These are phyloP conservation scores for Mortierella sp. DNA, from an alignment of 371 early-diverging fungal genomes.

Conservation along the genomic window DNA sequence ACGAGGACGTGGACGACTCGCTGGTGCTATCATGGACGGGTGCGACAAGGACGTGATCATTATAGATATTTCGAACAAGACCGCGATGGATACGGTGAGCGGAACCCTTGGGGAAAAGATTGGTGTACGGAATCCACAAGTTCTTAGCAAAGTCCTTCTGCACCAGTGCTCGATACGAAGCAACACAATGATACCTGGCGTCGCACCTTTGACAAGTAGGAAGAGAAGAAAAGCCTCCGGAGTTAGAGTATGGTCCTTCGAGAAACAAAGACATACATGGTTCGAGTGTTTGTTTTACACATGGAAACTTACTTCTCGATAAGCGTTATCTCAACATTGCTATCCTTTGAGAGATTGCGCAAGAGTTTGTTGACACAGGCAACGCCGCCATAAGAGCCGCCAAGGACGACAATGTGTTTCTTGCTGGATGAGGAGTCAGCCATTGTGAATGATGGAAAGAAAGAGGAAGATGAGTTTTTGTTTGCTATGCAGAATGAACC, in stretches of 20 bases:
- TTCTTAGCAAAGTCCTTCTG: slow-evolving; percentile 63
- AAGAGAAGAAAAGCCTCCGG: no score
- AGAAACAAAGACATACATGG: background rate
- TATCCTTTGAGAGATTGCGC: slow-evolving; percentile 31
- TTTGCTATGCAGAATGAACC: background rate
- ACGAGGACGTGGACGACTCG: background rate
- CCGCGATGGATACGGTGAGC: slow-evolving; percentile 65
- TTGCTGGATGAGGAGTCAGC: slow-evolving; percentile 4
- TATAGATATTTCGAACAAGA: slow-evolving; percentile 57
- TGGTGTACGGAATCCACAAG: slow-evolving; percentile 71
- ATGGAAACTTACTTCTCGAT: slow-evolving; percentile 62
- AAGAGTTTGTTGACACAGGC: slow-evolving; percentile 65
- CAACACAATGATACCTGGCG: slow-evolving; percentile 64
- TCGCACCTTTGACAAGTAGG: slow-evolving; percentile 48
- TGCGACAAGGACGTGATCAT: slow-evolving; percentile 58
- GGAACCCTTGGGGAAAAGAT: slow-evolving; percentile 57
- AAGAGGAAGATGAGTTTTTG: background rate
- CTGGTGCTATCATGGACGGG: background rate
- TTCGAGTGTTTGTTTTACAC: background rate
- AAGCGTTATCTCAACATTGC: slow-evolving; percentile 61
- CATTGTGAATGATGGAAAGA: background rate
- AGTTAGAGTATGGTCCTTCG: no score
- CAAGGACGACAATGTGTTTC: slow-evolving; percentile 60
- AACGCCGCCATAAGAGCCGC: slow-evolving; percentile 67
- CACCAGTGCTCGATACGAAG: slow-evolving; percentile 65